Evolutionary conservation across 2,329 filamentous ascomycete species (phyloP).

Genomic region (Colletotrichum horii): DNA sequence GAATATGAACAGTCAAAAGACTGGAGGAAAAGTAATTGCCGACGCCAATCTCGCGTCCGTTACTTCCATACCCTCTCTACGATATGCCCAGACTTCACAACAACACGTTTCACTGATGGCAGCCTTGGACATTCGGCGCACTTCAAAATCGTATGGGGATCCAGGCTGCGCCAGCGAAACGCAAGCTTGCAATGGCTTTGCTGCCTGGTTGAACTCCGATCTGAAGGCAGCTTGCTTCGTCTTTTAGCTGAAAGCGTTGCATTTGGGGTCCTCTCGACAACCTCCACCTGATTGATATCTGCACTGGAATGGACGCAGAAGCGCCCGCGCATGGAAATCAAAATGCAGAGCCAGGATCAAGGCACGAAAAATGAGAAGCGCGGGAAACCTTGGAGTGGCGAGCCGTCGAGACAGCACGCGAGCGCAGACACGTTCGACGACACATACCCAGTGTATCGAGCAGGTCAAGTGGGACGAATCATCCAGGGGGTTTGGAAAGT

Average conservation of each 20-base stretch:
- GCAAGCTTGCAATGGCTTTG: not conserved
- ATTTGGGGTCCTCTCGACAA: not conserved
- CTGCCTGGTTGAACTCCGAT: not conserved
- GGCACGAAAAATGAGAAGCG: not conserved
- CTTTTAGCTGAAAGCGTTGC: not conserved
- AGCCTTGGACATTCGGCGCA: not conserved
- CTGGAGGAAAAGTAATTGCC: not conserved
- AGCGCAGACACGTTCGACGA: not conserved
- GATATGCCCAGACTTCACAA: not conserved
- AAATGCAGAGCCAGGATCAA: not conserved
- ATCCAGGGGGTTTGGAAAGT: not conserved
- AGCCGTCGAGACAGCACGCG: not conserved
- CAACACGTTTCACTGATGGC: not conserved
- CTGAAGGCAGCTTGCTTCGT: not conserved
- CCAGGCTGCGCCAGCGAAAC: not conserved
- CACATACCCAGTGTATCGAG: not conserved
- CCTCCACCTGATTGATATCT: not conserved
- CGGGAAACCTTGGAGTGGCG: not conserved
- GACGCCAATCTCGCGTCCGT: not conserved
- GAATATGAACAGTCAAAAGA: not conserved
- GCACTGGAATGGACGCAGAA: not conserved
- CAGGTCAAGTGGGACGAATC: not conserved
- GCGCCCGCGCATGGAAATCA: not conserved
- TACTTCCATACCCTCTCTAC: not conserved
- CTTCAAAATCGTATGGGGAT: not conserved